Conservation (phyloP, 257 asterid genomes). For the Dorcoceras hygrometricum region DNA sequence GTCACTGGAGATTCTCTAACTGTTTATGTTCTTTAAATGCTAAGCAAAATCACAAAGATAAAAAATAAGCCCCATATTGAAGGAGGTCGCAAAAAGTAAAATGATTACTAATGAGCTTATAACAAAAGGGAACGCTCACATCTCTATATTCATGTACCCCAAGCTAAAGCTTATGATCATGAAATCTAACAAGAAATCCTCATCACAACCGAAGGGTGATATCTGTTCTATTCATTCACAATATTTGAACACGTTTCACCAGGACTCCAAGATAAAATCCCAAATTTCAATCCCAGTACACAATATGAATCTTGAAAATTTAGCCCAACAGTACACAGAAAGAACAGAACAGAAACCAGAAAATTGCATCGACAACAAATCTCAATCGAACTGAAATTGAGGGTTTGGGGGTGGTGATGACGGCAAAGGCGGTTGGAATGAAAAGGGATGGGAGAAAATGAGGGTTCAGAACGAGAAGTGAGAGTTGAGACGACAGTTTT, state of each 20-base stretch:
- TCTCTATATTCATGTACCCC: conserved; percentile 64
- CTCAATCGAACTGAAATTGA: no score
- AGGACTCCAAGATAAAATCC: background rate
- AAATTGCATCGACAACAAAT: background rate
- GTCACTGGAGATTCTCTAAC: no score
- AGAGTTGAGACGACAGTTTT: no score
- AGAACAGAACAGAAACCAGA: background rate
- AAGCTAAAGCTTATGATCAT: conserved; percentile 9
- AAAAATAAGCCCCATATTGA: conserved; percentile 64
- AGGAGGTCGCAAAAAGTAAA: conserved; percentile 62
- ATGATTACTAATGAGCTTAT: conserved; percentile 53
- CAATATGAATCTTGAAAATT: conserved; percentile 16
- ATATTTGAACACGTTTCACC: background rate
- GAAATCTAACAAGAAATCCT: background rate
- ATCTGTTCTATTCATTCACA: background rate
- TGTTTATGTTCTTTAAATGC: no score
- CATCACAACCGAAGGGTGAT: background rate
- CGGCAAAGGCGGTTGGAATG: no score
- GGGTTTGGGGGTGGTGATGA: no score
- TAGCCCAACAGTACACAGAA: conserved; percentile 5
- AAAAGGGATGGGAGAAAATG: no score
- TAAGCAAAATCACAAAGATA: no score
- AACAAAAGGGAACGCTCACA: conserved; percentile 71
- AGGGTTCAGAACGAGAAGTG: no score
- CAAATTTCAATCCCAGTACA: conserved; percentile 20